phyloP scores from a whole-genome alignment of 75 land plant species.

The Larix kaempferi region DNA sequence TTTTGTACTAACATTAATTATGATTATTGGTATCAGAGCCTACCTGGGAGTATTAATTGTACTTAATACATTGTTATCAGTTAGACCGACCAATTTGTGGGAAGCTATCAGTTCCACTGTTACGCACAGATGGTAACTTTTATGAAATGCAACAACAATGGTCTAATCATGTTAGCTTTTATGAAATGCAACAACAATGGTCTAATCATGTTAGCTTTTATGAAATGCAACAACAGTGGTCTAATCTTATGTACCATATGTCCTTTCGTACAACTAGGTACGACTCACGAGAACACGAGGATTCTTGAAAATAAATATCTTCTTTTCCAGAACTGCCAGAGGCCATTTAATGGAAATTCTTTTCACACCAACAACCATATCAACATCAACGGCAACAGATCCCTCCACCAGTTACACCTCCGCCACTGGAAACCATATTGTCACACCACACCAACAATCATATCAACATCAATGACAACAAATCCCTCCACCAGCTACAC shows the following conservation, averaged over 20 bases:
- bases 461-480: too few species aligned
- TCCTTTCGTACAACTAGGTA: constrained; percentile 52
- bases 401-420: too few species aligned
- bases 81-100: too few species aligned
- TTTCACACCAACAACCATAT: constrained; percentile 4
- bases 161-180: background rate
- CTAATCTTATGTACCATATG: constrained; percentile 80
- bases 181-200: background rate
- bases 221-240: background rate
- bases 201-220: background rate
- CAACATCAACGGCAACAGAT: too few species aligned
- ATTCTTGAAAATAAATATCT: constrained; percentile 31
- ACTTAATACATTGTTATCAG: too few species aligned
- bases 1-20: too few species aligned
- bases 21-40: too few species aligned
- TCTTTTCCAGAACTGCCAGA: constrained; percentile 53
- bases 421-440: too few species aligned
- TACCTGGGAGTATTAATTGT: too few species aligned
- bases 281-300: constrained; percentile 60
- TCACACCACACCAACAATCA: too few species aligned
- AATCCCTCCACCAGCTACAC: too few species aligned
- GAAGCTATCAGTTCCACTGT: constrained; percentile 10
- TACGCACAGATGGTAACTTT: constrained; percentile 12
- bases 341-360: constrained; percentile 56
- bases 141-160: background rate